These are phyloP conservation scores for Cladorrhinum samala DNA, from an alignment of 495 filamentous ascomycete species.

Conservation along the genomic window DNA sequence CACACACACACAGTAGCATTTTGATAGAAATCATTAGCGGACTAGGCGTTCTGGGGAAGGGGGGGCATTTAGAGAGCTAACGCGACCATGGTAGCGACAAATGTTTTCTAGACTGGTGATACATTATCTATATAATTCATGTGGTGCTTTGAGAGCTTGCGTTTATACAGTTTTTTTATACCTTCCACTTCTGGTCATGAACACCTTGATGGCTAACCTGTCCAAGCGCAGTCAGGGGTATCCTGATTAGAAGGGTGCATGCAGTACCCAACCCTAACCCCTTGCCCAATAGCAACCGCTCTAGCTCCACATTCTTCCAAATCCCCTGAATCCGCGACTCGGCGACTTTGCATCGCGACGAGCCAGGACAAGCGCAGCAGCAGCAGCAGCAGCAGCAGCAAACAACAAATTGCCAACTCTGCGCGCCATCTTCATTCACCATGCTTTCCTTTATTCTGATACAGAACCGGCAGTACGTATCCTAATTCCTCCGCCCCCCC, in stretches of 20 bases:
- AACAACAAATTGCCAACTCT: slow-evolving; percentile 5
- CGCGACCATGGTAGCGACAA: no score
- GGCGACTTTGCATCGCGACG: neutral
- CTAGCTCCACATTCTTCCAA: neutral
- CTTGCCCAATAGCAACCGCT: neutral
- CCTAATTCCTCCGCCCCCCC: slow-evolving; percentile 9
- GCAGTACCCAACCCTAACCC: slow-evolving; percentile 9
- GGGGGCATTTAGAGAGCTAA: no score
- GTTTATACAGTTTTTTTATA: no score
- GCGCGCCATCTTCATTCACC: neutral
- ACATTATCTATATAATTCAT: no score
- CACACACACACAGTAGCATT: no score
- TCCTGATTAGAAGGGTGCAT: neutral
- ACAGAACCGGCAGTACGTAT: slow-evolving; percentile 96
- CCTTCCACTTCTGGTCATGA: no score
- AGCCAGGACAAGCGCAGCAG: neutral
- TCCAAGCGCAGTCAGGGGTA: no score
- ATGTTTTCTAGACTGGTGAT: no score
- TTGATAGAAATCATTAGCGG: no score
- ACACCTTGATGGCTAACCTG: neutral
- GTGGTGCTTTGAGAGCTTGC: no score
- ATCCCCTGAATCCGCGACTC: neutral
- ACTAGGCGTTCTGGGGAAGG: no score
- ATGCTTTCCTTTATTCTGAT: slow-evolving; percentile 93
- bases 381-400: no score